Conservation (phyloP, 257 asterid genomes). For the Scutellaria minor region DNA sequence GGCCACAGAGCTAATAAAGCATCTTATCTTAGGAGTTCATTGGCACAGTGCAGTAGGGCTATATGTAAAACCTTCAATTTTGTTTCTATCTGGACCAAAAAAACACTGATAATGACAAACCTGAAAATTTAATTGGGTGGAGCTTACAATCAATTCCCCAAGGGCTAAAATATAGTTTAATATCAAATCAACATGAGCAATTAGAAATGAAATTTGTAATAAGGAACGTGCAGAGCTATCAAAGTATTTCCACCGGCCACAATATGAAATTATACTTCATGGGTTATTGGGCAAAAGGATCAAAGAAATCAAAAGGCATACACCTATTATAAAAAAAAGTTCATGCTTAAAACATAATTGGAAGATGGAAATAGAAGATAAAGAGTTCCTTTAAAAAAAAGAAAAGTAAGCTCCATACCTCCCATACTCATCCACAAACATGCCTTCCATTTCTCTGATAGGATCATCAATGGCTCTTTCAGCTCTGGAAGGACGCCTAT, state of each 20-base stretch:
- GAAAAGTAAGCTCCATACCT: constrained; percentile 53
- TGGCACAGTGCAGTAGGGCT: not conserved
- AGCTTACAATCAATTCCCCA: constrained; percentile 15
- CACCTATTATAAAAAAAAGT: constrained; percentile 22
- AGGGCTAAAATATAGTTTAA: constrained; percentile 1
- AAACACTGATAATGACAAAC: constrained; percentile 11
- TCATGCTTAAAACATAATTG: constrained; percentile 21
- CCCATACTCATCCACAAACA: constrained; percentile 97
- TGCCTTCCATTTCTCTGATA: constrained; percentile 97
- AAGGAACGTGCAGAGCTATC: constrained; percentile 24
- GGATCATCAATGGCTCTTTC: constrained; percentile 97
- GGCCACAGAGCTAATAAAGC: not conserved
- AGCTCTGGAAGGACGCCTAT: constrained; percentile 88
- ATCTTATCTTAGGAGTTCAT: constrained; percentile 4
- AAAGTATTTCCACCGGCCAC: constrained; percentile 29
- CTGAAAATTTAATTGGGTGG: not conserved
- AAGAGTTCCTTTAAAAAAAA: constrained; percentile 11
- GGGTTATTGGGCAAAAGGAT: constrained; percentile 18
- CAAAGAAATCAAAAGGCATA: constrained; percentile 8
- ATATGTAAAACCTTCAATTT: not conserved
- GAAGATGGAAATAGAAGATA: constrained; percentile 15
- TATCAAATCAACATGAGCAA: constrained; percentile 26
- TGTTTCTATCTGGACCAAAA: not conserved
- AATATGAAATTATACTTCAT: not conserved
- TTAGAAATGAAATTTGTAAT: constrained; percentile 26